Evolutionary conservation across 2,329 filamentous ascomycete species (phyloP).

Genomic region (Aspergillus quadricinctus): DNA sequence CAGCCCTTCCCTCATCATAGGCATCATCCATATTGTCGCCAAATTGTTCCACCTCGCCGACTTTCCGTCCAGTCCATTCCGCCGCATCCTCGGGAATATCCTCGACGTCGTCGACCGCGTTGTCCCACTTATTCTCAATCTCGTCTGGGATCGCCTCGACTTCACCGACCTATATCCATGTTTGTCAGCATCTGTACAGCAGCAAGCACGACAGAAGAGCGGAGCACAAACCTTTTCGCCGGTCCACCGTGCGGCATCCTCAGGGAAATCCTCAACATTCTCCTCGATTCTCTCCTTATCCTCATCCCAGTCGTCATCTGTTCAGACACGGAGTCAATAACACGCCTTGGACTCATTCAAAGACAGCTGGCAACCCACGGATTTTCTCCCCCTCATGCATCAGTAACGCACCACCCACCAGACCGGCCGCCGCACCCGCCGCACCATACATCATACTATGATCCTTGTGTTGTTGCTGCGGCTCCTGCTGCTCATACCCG

Average conservation of each 20-base stretch:
- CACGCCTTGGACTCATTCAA: not conserved
- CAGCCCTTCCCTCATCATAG: slow-evolving; percentile 40
- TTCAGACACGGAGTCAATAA: not conserved
- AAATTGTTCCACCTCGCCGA: slow-evolving; percentile 42
- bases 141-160: slow-evolving; percentile 38
- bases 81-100: slow-evolving; percentile 35
- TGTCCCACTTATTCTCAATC: slow-evolving; percentile 22
- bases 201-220: too few relatives aligned
- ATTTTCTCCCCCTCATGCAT: slow-evolving; percentile 45
- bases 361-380: slow-evolving; percentile 11
- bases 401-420: slow-evolving; percentile 41
- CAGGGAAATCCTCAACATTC: slow-evolving; percentile 38
- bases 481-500: slow-evolving; percentile 14
- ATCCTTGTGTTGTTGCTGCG: slow-evolving; percentile 20
- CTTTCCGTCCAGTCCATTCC: slow-evolving; percentile 37
- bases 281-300: slow-evolving; percentile 31
- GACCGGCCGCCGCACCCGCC: slow-evolving; percentile 35
- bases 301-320: slow-evolving; percentile 33
- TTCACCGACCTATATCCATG: slow-evolving; percentile 28
- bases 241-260: slow-evolving; percentile 42
- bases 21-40: slow-evolving; percentile 40
- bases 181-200: too few relatives aligned
- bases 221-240: slow-evolving; percentile 31
- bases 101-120: slow-evolving; percentile 29
- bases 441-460: slow-evolving; percentile 35